Percentiles rank a stretch among this genome's conserved stretches.
These are phyloP conservation scores for Metarhizium robertsii DNA, from an alignment of 2,329 filamentous ascomycete species.

Conservation along the genomic window DNA sequence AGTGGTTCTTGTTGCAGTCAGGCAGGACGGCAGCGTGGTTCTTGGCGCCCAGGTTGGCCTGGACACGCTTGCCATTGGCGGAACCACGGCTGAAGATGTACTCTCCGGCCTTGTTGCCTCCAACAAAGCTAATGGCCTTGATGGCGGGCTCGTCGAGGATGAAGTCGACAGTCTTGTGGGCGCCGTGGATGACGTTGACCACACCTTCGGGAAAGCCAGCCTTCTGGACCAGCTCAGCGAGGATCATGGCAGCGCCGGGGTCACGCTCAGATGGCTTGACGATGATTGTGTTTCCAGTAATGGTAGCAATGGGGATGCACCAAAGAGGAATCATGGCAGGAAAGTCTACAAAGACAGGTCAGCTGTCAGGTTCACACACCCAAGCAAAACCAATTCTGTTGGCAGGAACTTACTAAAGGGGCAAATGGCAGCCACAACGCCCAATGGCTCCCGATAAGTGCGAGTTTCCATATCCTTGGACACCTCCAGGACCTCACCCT, in stretches of 20 bases:
- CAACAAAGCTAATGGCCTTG: conserved; percentile 81
- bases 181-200: conserved; percentile 74
- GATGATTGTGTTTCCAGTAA: conserved; percentile 76
- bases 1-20: conserved; percentile 85
- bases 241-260: conserved; percentile 76
- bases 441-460: conserved; percentile 72
- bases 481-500: conserved; percentile 76
- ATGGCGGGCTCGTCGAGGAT: conserved; percentile 77
- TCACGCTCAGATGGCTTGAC: conserved; percentile 83
- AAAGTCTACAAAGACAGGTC: conserved; percentile 51
- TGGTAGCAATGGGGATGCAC: conserved; percentile 77
- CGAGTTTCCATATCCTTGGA: conserved; percentile 86
- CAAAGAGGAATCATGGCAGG: conserved; percentile 90
- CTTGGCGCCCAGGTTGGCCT: conserved; percentile 82
- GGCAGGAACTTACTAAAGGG: conserved; percentile 58
- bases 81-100: conserved; percentile 75
- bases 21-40: conserved; percentile 80
- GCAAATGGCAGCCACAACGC: conserved; percentile 75
- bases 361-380: conserved; percentile 1
- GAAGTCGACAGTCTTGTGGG: conserved; percentile 75
- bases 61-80: conserved; percentile 79
- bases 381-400: not conserved
- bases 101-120: conserved; percentile 79
- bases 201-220: conserved; percentile 77
- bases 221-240: conserved; percentile 69